A percentile compares a stretch with the other conserved stretches of the same genome.
Conservation (phyloP, 148 eudicot genomes). For the Linanthus parryae region DNA sequence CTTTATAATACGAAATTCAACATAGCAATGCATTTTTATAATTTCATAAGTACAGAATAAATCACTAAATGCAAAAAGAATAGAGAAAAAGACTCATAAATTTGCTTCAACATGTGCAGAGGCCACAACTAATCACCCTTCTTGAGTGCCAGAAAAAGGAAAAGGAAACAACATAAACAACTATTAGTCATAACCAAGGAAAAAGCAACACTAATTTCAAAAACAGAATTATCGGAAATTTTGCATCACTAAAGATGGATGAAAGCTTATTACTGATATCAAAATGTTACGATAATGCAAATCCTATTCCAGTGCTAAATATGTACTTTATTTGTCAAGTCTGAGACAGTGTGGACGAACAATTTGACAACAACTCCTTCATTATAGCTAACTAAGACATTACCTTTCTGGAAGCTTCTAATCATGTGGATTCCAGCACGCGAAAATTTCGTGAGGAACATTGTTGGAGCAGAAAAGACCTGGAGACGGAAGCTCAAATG, state of each 20-base stretch:
- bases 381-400: not conserved
- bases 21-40: too few relatives aligned
- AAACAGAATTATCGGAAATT: too few relatives aligned
- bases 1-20: not conserved
- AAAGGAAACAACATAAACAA: too few relatives aligned
- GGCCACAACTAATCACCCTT: too few relatives aligned
- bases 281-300: not conserved
- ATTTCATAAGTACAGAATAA: not conserved
- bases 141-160: too few relatives aligned
- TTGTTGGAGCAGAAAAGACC: too few relatives aligned
- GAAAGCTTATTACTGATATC: not conserved
- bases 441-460: constrained; percentile 15
- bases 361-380: not conserved
- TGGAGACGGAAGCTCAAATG: too few relatives aligned
- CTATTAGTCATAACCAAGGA: too few relatives aligned
- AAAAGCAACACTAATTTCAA: too few relatives aligned
- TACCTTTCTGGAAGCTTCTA: constrained; percentile 11
- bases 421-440: constrained; percentile 14
- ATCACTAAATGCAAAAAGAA: not conserved
- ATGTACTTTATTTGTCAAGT: not conserved
- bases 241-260: too few relatives aligned
- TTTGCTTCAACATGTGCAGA: too few relatives aligned
- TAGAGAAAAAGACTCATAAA: not conserved
- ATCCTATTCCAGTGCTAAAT: not conserved
- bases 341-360: not conserved